These are phyloP conservation scores for Trichoderma asperelloides DNA, from an alignment of 495 filamentous ascomycete genomes.

Conservation along the genomic window DNA sequence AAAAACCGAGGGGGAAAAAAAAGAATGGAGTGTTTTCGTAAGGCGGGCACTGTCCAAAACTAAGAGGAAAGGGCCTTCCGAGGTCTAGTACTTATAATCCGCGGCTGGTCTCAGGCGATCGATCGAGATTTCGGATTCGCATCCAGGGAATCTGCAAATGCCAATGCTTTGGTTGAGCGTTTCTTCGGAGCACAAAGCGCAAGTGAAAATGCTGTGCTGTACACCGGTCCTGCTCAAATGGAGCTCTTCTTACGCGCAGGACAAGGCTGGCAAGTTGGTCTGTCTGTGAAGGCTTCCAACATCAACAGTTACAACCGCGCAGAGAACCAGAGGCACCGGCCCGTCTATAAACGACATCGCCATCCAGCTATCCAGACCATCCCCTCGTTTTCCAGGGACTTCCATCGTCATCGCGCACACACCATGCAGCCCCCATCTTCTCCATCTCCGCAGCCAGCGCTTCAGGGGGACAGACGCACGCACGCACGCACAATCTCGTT, in stretches of 20 bases:
- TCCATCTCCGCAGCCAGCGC: background rate
- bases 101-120: background rate
- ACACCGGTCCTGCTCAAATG: too few relatives aligned
- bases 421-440: background rate
- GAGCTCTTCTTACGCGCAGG: too few relatives aligned
- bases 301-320: too few relatives aligned
- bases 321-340: too few relatives aligned
- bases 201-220: too few relatives aligned
- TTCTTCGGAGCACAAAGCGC: background rate
- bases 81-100: background rate
- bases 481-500: background rate
- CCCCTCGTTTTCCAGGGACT: too few relatives aligned
- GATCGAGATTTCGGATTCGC: background rate
- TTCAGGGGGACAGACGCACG: background rate
- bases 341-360: too few relatives aligned
- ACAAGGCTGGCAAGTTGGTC: too few relatives aligned
- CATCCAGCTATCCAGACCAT: too few relatives aligned
- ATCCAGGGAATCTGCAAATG: background rate
- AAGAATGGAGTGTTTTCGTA: background rate
- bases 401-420: background rate
- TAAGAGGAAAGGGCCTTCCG: background rate
- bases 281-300: too few relatives aligned
- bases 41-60: background rate
- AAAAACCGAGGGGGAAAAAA: background rate
- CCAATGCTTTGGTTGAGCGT: background rate